A percentile compares a stretch with the other conserved stretches of the same genome.
phyloP scores from a whole-genome alignment of 169 alveolate genomes.

The Plasmodium adleri region DNA sequence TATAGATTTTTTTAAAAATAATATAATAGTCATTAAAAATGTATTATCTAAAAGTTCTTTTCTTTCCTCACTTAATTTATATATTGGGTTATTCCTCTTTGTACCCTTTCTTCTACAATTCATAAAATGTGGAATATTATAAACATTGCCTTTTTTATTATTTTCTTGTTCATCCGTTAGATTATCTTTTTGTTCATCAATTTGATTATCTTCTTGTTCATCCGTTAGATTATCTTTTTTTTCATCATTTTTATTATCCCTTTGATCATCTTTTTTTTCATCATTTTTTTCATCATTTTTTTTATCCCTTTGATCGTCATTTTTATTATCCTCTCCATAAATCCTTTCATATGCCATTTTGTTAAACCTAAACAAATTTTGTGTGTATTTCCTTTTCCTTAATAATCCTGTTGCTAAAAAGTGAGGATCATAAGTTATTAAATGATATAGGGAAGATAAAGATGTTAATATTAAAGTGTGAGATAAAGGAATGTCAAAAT shows the following conservation, averaged over 20 bases:
- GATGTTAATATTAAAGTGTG: constrained; percentile 66
- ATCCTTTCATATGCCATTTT: neutral
- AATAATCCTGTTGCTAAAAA: constrained; percentile 66
- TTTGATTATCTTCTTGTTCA: too few species aligned
- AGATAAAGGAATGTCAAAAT: constrained; percentile 65
- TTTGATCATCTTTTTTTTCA: neutral
- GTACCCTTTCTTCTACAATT: neutral
- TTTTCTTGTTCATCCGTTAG: neutral
- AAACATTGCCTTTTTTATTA: neutral
- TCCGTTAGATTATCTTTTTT: too few species aligned
- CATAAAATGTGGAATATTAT: neutral
- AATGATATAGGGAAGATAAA: constrained; percentile 26
- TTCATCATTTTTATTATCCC: neutral
- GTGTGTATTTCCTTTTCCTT: neutral
- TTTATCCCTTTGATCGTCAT: too few species aligned
- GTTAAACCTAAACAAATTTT: neutral
- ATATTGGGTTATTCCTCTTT: neutral
- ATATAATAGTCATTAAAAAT: constrained; percentile 46
- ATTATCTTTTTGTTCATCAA: neutral
- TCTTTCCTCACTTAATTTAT: constrained; percentile 42
- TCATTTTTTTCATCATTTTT: neutral
- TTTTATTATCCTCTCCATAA: neutral
- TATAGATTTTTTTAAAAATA: constrained; percentile 68
- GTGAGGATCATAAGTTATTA: constrained; percentile 64
- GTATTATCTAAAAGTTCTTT: constrained; percentile 39